Evolutionary conservation across 108 stramenopile genomes (phyloP).

Genomic region (Pseudonitzschia delicatissima): DNA sequence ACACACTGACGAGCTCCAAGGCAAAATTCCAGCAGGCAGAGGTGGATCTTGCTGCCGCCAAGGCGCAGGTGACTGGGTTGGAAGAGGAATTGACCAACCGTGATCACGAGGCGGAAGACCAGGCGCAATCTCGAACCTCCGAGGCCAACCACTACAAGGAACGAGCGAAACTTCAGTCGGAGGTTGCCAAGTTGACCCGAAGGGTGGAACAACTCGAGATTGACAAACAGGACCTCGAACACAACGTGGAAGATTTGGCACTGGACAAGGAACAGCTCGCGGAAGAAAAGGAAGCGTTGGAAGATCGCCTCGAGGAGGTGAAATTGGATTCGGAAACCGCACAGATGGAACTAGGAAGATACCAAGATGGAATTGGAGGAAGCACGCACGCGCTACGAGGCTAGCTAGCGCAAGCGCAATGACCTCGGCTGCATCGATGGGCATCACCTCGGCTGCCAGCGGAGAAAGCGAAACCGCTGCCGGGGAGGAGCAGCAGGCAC

Average conservation of each 20-base stretch:
- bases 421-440: conserved; percentile 14
- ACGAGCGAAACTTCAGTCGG: conserved; percentile 69
- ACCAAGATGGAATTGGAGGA: conserved; percentile 63
- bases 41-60: conserved; percentile 29
- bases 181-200: conserved; percentile 54
- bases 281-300: conserved; percentile 76
- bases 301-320: conserved; percentile 70
- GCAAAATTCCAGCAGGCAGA: conserved; percentile 9
- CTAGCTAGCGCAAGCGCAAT: conserved; percentile 19
- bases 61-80: conserved; percentile 28
- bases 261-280: conserved; percentile 77
- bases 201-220: conserved; percentile 60
- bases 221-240: conserved; percentile 68
- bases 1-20: conserved; percentile 24
- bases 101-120: conserved; percentile 10
- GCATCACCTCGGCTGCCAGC: neutral
- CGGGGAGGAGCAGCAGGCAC: conserved; percentile 23
- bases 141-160: conserved; percentile 60
- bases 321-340: conserved; percentile 77
- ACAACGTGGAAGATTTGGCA: conserved; percentile 72
- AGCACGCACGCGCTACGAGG: conserved; percentile 14
- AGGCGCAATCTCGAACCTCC: conserved; percentile 8
- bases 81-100: conserved; percentile 30
- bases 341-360: conserved; percentile 81
- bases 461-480: neutral